Evolutionary conservation across 768 basidiomycete species (phyloP).

Genomic region (Trametes cubensis): DNA sequence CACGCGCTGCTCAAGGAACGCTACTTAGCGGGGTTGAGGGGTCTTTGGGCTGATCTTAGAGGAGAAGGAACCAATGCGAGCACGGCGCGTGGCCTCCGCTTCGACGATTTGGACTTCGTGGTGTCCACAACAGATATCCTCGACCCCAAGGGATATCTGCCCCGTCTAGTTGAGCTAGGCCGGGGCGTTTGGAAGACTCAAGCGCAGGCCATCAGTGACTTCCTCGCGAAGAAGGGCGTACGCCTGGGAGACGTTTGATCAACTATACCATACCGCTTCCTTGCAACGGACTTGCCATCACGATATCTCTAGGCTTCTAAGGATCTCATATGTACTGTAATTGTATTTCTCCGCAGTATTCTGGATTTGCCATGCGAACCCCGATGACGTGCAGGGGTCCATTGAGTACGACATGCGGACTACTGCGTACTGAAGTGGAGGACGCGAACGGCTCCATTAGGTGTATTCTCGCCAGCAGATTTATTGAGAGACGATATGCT

Average conservation of each 20-base stretch:
- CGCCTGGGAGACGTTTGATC: background rate
- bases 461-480: too few species aligned
- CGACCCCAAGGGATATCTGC: background rate
- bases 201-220: background rate
- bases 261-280: background rate
- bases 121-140: background rate
- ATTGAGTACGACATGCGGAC: too few species aligned
- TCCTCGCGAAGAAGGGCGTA: background rate
- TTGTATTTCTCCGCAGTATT: too few species aligned
- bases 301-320: background rate
- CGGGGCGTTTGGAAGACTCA: slow-evolving; percentile 1
- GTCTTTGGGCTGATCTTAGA: background rate
- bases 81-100: background rate
- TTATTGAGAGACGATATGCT: too few species aligned
- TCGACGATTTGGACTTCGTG: slow-evolving; percentile 1
- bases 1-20: background rate
- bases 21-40: background rate
- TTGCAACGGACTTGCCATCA: background rate
- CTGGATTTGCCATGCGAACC: too few species aligned
- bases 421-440: too few species aligned
- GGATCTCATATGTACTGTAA: too few species aligned
- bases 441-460: too few species aligned
- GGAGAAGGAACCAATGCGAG: background rate
- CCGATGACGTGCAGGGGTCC: too few species aligned
- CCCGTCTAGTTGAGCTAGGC: slow-evolving; percentile 2